Conservation (phyloP, 2,329 filamentous ascomycete genomes). For the Saccharata proteae region DNA sequence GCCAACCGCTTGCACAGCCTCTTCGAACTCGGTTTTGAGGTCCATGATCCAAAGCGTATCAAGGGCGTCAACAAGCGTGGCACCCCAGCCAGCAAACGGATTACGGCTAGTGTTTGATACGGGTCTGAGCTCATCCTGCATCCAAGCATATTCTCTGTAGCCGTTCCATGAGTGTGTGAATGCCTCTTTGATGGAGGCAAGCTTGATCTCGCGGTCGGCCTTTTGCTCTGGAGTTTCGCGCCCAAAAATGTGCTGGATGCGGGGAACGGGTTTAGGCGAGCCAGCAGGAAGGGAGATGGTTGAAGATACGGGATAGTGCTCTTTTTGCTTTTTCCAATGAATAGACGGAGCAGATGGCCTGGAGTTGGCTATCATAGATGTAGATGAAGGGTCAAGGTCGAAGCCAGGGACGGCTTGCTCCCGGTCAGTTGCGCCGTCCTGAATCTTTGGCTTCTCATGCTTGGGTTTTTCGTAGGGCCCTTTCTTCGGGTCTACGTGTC, state of each 20-base stretch:
- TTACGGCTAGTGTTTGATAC: conserved; percentile 56
- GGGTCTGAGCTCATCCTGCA: conserved; percentile 75
- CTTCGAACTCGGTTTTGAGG: conserved; percentile 51
- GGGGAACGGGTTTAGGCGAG: conserved; percentile 56
- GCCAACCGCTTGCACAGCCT: conserved; percentile 47
- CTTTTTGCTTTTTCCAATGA: conserved; percentile 63
- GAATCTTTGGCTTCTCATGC: no score
- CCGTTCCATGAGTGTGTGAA: conserved; percentile 71
- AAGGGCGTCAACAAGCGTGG: conserved; percentile 66
- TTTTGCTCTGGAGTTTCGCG: conserved; percentile 42
- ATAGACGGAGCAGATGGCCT: conserved; percentile 19
- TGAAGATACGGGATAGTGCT: conserved; percentile 69
- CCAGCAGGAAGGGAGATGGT: conserved; percentile 67
- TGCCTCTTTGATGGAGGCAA: conserved; percentile 56
- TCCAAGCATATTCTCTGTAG: conserved; percentile 70
- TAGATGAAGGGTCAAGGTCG: no score
- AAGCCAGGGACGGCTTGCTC: no score
- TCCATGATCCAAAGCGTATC: conserved; percentile 67
- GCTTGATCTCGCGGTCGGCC: conserved; percentile 50
- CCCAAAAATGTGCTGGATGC: conserved; percentile 63
- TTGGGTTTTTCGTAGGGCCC: no score
- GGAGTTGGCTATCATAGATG: no score
- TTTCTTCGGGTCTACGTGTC: no score
- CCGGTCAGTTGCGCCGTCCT: no score
- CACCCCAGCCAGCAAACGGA: conserved; percentile 86